phyloP scores from a whole-genome alignment of 2,329 filamentous ascomycete genomes.

The Nemania diffusa region DNA sequence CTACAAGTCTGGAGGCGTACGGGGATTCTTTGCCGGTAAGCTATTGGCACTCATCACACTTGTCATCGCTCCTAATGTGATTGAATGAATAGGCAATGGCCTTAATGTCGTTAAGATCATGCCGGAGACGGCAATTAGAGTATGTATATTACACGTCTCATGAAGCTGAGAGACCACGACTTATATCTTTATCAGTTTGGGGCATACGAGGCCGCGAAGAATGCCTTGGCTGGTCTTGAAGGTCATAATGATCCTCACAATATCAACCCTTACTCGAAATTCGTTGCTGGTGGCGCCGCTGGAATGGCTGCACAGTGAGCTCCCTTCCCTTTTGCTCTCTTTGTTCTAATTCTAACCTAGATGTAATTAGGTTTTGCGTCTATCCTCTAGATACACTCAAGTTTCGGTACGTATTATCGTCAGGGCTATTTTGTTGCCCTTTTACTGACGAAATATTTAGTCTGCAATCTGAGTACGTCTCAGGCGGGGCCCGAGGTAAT shows the following conservation, averaged over 20 bases:
- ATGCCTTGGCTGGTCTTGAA: conserved; percentile 84
- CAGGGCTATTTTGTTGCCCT: background rate
- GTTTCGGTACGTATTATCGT: conserved; percentile 58
- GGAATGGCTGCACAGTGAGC: conserved; percentile 92
- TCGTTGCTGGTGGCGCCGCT: conserved; percentile 87
- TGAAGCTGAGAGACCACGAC: conserved; percentile 2
- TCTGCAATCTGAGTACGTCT: conserved; percentile 94
- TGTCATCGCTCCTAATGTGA: conserved; percentile 24
- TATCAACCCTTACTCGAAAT: conserved; percentile 87
- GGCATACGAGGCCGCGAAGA: conserved; percentile 94
- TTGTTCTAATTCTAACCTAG: conserved; percentile 39
- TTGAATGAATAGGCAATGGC: conserved; percentile 77
- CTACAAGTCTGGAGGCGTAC: conserved; percentile 85
- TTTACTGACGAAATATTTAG: conserved; percentile 61
- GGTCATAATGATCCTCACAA: conserved; percentile 83
- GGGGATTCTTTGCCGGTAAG: conserved; percentile 92
- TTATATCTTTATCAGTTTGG: conserved; percentile 70
- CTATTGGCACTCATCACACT: background rate
- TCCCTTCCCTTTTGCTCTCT: conserved; percentile 28
- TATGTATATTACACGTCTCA: conserved; percentile 40
- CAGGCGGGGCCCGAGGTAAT: conserved; percentile 84
- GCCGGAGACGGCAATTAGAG: conserved; percentile 96
- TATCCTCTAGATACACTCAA: conserved; percentile 91
- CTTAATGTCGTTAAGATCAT: conserved; percentile 98
- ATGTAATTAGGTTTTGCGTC: conserved; percentile 75